Evolutionary conservation across 352 stramenopile genomes (phyloP).

Genomic region (Saprolegnia diclina): DNA sequence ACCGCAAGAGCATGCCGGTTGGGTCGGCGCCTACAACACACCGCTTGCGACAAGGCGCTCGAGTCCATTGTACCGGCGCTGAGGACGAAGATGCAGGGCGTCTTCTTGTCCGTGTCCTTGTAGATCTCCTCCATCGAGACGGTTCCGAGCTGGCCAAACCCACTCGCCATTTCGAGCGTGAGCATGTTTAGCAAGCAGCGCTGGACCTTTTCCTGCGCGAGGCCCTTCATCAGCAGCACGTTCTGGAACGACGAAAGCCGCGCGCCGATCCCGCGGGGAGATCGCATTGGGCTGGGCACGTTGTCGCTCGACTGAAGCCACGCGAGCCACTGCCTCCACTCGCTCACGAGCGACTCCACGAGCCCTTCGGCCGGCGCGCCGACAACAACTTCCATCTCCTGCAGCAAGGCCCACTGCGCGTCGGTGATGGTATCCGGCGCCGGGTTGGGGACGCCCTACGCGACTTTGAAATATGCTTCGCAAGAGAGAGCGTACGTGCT

Average conservation of each 20-base stretch:
- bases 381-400: slow-evolving; percentile 59
- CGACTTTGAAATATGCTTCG: too few relatives aligned
- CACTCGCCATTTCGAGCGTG: slow-evolving; percentile 67
- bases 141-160: slow-evolving; percentile 76
- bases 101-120: slow-evolving; percentile 85
- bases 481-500: slow-evolving; percentile 28
- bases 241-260: slow-evolving; percentile 64
- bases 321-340: slow-evolving; percentile 51
- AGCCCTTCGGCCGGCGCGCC: slow-evolving; percentile 48
- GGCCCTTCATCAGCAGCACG: slow-evolving; percentile 63
- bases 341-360: slow-evolving; percentile 49
- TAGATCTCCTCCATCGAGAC: slow-evolving; percentile 93
- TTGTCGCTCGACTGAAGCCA: slow-evolving; percentile 53
- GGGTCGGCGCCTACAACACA: slow-evolving; percentile 63
- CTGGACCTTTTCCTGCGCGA: slow-evolving; percentile 88
- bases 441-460: slow-evolving; percentile 42
- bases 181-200: slow-evolving; percentile 85
- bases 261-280: slow-evolving; percentile 41
- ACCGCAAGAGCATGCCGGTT: slow-evolving; percentile 89
- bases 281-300: slow-evolving; percentile 32
- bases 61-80: slow-evolving; percentile 41
- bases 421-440: slow-evolving; percentile 61
- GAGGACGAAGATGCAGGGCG: slow-evolving; percentile 92
- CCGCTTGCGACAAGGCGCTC: background rate
- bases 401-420: slow-evolving; percentile 76